Evolutionary conservation across 805 yeast genomes (phyloP).

Genomic region (Starmerella floricola): DNA sequence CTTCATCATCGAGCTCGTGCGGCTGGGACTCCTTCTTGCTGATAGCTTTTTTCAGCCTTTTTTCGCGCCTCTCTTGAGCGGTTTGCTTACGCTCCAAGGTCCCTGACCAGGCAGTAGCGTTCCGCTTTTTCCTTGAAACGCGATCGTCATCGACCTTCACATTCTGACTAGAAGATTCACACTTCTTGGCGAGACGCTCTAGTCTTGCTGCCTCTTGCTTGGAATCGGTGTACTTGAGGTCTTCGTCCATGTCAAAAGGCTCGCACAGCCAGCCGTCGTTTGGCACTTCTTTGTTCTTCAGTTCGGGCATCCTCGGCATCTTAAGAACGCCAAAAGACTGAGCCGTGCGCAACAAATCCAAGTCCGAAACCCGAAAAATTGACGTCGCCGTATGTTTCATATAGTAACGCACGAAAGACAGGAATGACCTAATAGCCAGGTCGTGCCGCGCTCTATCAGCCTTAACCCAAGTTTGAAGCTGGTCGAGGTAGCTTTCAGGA

Average conservation of each 20-base stretch:
- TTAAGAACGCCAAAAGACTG: slow-evolving; percentile 67
- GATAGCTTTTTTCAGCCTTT: slow-evolving; percentile 50
- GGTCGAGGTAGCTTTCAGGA: slow-evolving; percentile 19
- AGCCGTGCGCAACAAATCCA: slow-evolving; percentile 66
- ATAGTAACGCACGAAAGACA: slow-evolving; percentile 72
- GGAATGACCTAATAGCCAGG: slow-evolving; percentile 63
- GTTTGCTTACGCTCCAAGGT: slow-evolving; percentile 51
- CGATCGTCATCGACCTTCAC: slow-evolving; percentile 19
- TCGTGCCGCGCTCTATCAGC: slow-evolving; percentile 75
- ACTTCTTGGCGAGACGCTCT: slow-evolving; percentile 41
- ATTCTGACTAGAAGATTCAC: slow-evolving; percentile 21
- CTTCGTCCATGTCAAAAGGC: slow-evolving; percentile 49
- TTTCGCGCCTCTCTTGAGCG: slow-evolving; percentile 52
- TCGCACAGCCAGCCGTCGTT: slow-evolving; percentile 65
- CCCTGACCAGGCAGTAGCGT: slow-evolving; percentile 70
- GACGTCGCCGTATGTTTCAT: slow-evolving; percentile 81
- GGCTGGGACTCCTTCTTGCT: slow-evolving; percentile 33
- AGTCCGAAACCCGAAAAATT: slow-evolving; percentile 59
- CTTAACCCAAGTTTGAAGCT: slow-evolving; percentile 43
- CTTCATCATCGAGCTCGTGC: slow-evolving; percentile 28
- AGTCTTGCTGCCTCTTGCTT: slow-evolving; percentile 52
- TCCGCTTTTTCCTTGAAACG: slow-evolving; percentile 20
- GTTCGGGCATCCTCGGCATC: slow-evolving; percentile 91
- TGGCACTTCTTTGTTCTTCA: slow-evolving; percentile 43
- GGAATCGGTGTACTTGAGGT: slow-evolving; percentile 50